Conservation (phyloP, 139 green algal genomes). For the Volvox africanus region DNA sequence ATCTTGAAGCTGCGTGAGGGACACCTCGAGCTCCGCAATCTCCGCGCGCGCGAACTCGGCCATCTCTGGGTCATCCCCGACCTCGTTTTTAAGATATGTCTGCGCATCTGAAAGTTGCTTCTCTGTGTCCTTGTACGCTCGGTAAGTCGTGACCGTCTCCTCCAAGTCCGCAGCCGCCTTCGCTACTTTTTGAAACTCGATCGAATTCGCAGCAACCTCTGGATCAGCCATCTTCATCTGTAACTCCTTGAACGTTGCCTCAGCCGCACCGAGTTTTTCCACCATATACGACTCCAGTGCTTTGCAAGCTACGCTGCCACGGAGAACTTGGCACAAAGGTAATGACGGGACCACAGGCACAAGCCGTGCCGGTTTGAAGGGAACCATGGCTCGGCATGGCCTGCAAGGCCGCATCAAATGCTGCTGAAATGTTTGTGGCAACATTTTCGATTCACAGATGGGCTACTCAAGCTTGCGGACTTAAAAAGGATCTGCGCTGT, state of each 20-base stretch:
- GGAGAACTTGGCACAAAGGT: background rate
- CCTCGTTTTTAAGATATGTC: conserved; percentile 74
- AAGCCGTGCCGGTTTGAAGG: background rate
- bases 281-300: conserved; percentile 74
- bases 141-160: conserved; percentile 62
- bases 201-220: conserved; percentile 72
- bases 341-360: background rate
- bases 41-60: conserved; percentile 86
- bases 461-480: too few relatives aligned
- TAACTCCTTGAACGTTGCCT: conserved; percentile 71
- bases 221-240: conserved; percentile 88
- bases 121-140: conserved; percentile 71
- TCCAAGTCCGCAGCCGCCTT: conserved; percentile 84
- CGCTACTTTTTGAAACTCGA: conserved; percentile 86
- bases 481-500: too few relatives aligned
- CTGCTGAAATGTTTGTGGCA: background rate
- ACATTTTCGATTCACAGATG: too few relatives aligned
- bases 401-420: background rate
- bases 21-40: conserved; percentile 68
- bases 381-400: background rate
- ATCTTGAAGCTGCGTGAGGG: conserved; percentile 66
- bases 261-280: conserved; percentile 67
- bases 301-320: background rate
- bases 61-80: conserved; percentile 77
- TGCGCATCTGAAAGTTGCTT: conserved; percentile 76